A percentile compares a stretch with the other conserved stretches of the same genome.
Evolutionary conservation across 1,284 basidiomycete species (phyloP).

Genomic region (Trichosporon sp.): DNA sequence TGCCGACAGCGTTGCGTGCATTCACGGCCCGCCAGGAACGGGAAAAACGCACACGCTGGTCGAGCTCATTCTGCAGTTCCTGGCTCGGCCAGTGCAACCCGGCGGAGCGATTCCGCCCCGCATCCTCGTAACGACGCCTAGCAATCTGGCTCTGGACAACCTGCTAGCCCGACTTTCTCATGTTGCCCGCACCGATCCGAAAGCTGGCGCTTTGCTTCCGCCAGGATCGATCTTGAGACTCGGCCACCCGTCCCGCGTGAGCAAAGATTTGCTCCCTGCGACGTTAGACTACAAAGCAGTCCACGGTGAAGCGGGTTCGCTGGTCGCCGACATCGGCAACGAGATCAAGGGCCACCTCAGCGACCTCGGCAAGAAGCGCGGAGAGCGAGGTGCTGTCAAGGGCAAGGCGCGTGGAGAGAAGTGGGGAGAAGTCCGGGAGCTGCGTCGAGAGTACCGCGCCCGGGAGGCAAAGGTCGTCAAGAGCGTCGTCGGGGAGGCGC

Average conservation of each 20-base stretch:
- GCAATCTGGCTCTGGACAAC: slow-evolving; percentile 59
- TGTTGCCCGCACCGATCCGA: slow-evolving; percentile 14
- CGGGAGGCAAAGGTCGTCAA: slow-evolving; percentile 77
- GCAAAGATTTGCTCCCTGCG: slow-evolving; percentile 65
- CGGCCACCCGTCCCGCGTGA: slow-evolving; percentile 88
- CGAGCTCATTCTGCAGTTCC: slow-evolving; percentile 79
- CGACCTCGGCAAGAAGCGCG: slow-evolving; percentile 69
- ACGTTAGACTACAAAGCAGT: slow-evolving; percentile 85
- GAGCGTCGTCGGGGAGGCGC: slow-evolving; percentile 69
- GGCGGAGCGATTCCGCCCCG: slow-evolving; percentile 43
- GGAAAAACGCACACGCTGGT: slow-evolving; percentile 90
- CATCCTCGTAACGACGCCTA: slow-evolving; percentile 53
- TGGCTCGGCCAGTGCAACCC: slow-evolving; percentile 43
- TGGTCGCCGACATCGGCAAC: slow-evolving; percentile 76
- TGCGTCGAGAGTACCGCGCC: slow-evolving; percentile 88
- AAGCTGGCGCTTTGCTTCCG: slow-evolving; percentile 37
- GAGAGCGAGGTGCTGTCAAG: slow-evolving; percentile 58
- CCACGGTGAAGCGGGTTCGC: slow-evolving; percentile 67
- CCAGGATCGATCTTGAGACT: slow-evolving; percentile 61
- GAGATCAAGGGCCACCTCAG: slow-evolving; percentile 69
- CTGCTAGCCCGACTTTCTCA: slow-evolving; percentile 67
- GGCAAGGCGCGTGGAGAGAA: slow-evolving; percentile 69
- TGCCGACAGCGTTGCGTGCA: slow-evolving; percentile 70
- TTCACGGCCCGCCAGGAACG: slow-evolving; percentile 93
- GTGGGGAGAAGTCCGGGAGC: slow-evolving; percentile 84